Base-by-base conservation (phyloP, 192 early-diverging fungal species). In the Mortierella claussenii region DNA sequence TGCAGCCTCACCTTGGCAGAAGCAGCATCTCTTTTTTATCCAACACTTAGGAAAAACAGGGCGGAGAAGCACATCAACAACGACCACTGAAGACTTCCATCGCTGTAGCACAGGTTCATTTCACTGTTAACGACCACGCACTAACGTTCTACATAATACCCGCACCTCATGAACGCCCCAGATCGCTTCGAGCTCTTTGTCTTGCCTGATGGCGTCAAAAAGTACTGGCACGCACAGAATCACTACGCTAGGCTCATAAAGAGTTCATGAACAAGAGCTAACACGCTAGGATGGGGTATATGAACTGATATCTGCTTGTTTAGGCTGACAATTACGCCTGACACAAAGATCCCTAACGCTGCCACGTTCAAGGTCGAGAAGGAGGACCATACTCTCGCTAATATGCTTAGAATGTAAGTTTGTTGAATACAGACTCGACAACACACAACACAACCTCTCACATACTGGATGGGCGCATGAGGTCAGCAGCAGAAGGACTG, bases 341-440 rank as follows among this genome's bases (percentile, higher is more conserved):
- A 98, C 75, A 88, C 94, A 34, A 95, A 95, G 78, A 91, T 98
- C 79, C 92, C 94, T 18, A 98, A 99, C 70, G 95, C 95, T 44
- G 90, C 94, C 3, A 95, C 91, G 15, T 96, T 98, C 79, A 89
- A 86, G 44, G 89, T 99, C 43, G 87, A 95, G 44, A 91, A 91
- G 71, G 98, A 99, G 78, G 98, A 99, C 83, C 98, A 99, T 71
- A 99, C 97, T 18, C 80, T 99, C 3, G 98, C 91, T 23, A 98
- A 98, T 75, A 86, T 97, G 65, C 86, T 99, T n/a, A 79, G 96
- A 80, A 90, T 89, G 95, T 96, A 87, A 82, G 42, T 27, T 42
- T 42, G n/a, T n/a, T n/a, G n/a, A n/a, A n/a, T n/a, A n/a, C n/a
- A n/a, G n/a, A n/a, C n/a, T n/a, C n/a, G n/a, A n/a, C 54, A 56